Conservation (phyloP, 345 rosid genomes). For the Isatis tinctoria region DNA sequence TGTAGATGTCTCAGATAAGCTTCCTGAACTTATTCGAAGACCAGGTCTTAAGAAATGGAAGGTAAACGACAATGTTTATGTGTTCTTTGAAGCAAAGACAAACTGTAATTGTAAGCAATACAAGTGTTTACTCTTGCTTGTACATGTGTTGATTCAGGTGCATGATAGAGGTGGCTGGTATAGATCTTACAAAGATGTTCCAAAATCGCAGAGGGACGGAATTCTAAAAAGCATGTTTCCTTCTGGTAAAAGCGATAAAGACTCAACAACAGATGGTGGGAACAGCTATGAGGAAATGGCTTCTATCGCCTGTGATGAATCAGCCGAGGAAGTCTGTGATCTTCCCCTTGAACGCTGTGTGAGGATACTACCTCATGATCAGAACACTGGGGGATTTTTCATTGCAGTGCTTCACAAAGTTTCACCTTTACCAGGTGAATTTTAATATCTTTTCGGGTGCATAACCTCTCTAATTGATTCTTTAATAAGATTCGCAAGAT, state of each 20-base stretch:
- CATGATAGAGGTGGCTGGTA: constrained; percentile 70
- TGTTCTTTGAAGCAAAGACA: neutral
- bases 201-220: constrained; percentile 45
- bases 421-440: constrained; percentile 68
- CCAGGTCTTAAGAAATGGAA: constrained; percentile 90
- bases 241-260: constrained; percentile 45
- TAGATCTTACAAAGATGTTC: constrained; percentile 64
- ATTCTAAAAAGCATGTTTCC: constrained; percentile 81
- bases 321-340: constrained; percentile 57
- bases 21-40: constrained; percentile 79
- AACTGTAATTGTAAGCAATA: neutral
- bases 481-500: neutral
- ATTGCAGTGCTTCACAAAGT: constrained; percentile 77
- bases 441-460: neutral
- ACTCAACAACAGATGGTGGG: neutral
- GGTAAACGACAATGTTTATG: constrained; percentile 35
- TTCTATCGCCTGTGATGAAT: constrained; percentile 24
- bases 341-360: constrained; percentile 82
- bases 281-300: constrained; percentile 1
- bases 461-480: neutral
- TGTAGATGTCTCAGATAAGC: constrained; percentile 68
- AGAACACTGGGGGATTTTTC: constrained; percentile 92
- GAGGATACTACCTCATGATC: constrained; percentile 96
- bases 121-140: neutral
- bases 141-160: constrained; percentile 42